Conservation (phyloP, 2,329 filamentous ascomycete species). For the Fusarium sp. region DNA sequence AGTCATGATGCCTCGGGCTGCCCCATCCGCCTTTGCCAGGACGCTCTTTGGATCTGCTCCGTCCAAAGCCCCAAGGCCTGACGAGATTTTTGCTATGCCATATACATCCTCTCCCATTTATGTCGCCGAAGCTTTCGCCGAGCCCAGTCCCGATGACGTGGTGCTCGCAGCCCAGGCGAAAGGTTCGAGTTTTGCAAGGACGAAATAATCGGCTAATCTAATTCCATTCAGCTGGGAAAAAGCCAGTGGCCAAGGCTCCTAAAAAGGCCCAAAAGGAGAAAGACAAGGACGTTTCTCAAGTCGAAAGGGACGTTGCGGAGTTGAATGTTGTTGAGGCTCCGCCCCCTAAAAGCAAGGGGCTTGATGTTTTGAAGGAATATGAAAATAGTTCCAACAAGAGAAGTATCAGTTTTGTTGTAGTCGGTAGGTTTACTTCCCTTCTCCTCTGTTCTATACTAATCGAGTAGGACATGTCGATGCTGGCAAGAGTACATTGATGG, state of each 20-base stretch:
- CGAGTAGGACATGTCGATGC: conserved; percentile 89
- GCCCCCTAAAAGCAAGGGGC: conserved; percentile 75
- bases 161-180: conserved; percentile 88
- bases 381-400: conserved; percentile 79
- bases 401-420: conserved; percentile 89
- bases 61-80: conserved; percentile 43
- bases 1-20: conserved; percentile 16
- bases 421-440: conserved; percentile 67
- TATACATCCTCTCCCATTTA: conserved; percentile 61
- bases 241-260: conserved; percentile 51
- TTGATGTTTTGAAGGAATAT: conserved; percentile 86
- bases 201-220: conserved; percentile 62
- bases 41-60: conserved; percentile 59
- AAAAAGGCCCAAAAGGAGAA: conserved; percentile 56
- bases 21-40: conserved; percentile 66
- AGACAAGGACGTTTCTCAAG: conserved; percentile 43
- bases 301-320: conserved; percentile 44
- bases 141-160: conserved; percentile 91
- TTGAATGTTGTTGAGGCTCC: conserved; percentile 62
- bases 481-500: conserved; percentile 98
- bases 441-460: conserved; percentile 17
- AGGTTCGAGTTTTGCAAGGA: conserved; percentile 74
- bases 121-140: conserved; percentile 74
- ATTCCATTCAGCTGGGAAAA: conserved; percentile 64
- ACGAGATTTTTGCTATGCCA: conserved; percentile 54